Base-by-base conservation (phyloP, 2,329 filamentous ascomycete genomes). In the Gaeumannomyces tritici region DNA sequence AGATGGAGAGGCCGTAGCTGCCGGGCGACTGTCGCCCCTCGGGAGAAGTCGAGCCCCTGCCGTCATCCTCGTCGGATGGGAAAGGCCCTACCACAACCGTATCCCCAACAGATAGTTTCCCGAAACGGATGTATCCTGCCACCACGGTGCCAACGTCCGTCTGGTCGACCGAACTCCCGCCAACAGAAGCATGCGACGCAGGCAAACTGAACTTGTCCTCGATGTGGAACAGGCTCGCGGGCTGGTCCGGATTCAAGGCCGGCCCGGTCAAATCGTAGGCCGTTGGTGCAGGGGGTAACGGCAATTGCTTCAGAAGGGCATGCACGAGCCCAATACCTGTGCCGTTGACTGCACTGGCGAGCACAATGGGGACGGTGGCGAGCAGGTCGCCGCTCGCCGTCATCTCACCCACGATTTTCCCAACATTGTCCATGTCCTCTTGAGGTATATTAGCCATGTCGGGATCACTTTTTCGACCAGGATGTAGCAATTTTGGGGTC, bases 331-430 rank as follows among this genome's bases (percentile, higher is more conserved):
- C 86, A 62, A 98, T 89, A 0, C 95, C 93, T 15, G 83, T 87
- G 0, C 93, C 95, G 67, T 89, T 91, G 2, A 96, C 87, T 4
- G 92, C 87, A 70, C 93, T 97, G 4, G 92, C 93, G 63, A 98
- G 80, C 1, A 97, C 76, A 59, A 99, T 93, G 0, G 95, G 95
- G 1, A 98, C 89, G 42, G 85, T 78, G 67, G 75, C 70, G 65
- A 79, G 73, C 24, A 79, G 69, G 60, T 76, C 73, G 0, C 73
- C 75, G 28, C 75, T 73, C 24, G 76, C 71, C 2, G 75, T 69
- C 28, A 90, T 79, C 29, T 74, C 74, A 60, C 79, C 70, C n/a
- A 88, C 75, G 18, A 85, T 74, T 9, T 78, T 78, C 62, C 80
- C 79, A 13, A 88, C 83, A 62, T 88, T 86, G 24, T 77, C 74